Base-by-base conservation (phyloP, 1,139 yeast species). In the Yamadazyma sp. region DNA sequence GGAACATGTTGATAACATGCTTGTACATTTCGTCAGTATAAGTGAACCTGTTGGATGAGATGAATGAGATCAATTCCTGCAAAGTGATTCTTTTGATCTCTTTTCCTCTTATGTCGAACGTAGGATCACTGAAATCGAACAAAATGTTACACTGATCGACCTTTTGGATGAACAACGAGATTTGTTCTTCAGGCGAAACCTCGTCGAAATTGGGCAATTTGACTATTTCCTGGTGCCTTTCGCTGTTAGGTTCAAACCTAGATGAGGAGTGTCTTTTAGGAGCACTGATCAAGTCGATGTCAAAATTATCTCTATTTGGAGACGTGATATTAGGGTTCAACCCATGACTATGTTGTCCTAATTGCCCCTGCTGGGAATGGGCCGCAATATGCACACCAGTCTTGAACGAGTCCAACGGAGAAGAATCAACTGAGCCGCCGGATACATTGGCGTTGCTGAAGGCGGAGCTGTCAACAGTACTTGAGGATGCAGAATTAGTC, bases 191-290 rank as follows among this genome's bases (percentile, higher is more conserved):
- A 1, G 94, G 87, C 17, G 87, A 79, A 16, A 92, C 96, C 55
- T 91, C 97, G 51, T 88, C 94, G 58, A 92, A 91, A 40, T 79
- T 75, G 6, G 98, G 98, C 42, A 94, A 75, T 58, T 84, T 84
- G 42, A 83, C 81, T 48, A 92, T 81, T 47, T 87, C 89, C 43
- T 67, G 73, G 42, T 67, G 59, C 28, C 86, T 78, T 49, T 83
- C 82, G 32, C 79, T 69, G 3, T 89, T 76, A 9, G 89, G 87
- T 60, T 91, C 98, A 53, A 94, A 89, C 48, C 98, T 75, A 27
- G 96, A 87, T 23, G 96, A 87, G 36, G 95, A 86, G 60, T 92
- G 98, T 57, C 98, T 81, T 55, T 87, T 88, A 10, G 98, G 97
- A 1, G 95, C 61, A 11, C 63, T 67, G 34, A 72, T 72, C 53